Percentiles rank a stretch among this genome's conserved stretches.
phyloP scores from a whole-genome alignment of 805 yeast genomes.

The Saccharomycopsis sp. region DNA sequence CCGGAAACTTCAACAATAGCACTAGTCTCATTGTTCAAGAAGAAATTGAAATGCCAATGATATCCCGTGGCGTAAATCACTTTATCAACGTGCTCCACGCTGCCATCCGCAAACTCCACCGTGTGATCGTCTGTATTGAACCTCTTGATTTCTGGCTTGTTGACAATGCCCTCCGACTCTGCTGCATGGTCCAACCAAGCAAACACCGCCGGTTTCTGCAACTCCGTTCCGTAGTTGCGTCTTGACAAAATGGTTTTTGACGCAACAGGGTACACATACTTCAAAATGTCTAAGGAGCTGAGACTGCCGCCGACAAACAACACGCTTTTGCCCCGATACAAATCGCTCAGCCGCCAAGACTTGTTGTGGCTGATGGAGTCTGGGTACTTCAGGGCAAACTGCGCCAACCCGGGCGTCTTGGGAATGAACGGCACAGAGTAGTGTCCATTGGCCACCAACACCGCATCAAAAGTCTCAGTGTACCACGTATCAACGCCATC shows the following conservation, averaged over 20 bases:
- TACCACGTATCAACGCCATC: constrained; percentile 31
- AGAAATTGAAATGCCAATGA: constrained; percentile 34
- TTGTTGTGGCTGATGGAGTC: constrained; percentile 26
- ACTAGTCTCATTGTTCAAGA: constrained; percentile 19
- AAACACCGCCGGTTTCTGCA: constrained; percentile 9
- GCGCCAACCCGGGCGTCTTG: constrained; percentile 36
- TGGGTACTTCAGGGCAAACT: constrained; percentile 34
- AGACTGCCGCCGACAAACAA: constrained; percentile 36
- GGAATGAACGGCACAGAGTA: constrained; percentile 51
- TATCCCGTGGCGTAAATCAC: constrained; percentile 38
- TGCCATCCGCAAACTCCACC: constrained; percentile 21
- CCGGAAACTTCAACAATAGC: background rate
- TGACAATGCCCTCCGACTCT: constrained; percentile 18
- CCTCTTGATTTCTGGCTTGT: constrained; percentile 13
- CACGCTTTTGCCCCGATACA: constrained; percentile 33
- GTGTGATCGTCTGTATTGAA: constrained; percentile 20
- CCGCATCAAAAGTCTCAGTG: constrained; percentile 42
- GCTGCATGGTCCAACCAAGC: constrained; percentile 23
- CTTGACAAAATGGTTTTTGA: constrained; percentile 18
- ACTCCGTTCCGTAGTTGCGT: constrained; percentile 6
- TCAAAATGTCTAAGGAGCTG: constrained; percentile 37
- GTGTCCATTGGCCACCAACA: constrained; percentile 52
- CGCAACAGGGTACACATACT: constrained; percentile 27
- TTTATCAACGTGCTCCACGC: constrained; percentile 30
- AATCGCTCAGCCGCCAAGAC: constrained; percentile 31